Evolutionary conservation across 345 rosid species (phyloP), one percentile per base, ranked within the genome.

Genomic region (Lumnitzera littorea): DNA sequence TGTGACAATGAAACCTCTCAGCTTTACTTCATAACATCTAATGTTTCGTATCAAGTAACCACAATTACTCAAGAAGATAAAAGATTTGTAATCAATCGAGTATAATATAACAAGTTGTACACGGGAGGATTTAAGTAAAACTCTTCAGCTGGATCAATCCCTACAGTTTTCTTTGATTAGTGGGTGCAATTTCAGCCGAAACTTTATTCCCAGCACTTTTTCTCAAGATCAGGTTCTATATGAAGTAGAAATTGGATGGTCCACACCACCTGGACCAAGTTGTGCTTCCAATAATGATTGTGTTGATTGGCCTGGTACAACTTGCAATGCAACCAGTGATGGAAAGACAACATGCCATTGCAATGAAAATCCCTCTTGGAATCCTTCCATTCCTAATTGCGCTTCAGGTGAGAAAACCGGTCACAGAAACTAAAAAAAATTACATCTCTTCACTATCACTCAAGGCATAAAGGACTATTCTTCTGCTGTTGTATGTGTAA

Each of bases 271-370:
- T n/a, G 72, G 60, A 69, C 73, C 77, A 15, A 17, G 47, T 9
- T 73, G 73, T 48, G 43, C 3, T 23, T 55, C 66, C 3, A 46
- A 55, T 4, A n/a, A 25, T 4, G 70, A 73, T 43, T 73, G 77
- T 41, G 31, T 16, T 3, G 72, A 73, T 60, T 61, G 72, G 72
- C 61, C 69, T 2, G 2, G 24, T 48, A 58, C 77, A 23, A 29
- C 47, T 15, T 73, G 77, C 61, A 64, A 15, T 11, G 29, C 12
- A 5, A 36, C 62, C 15, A 43, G 17, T 29, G 25, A 51, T 48
- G 69, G 70, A 14, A 46, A 3, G 20, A 43, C 12, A 13, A 56
- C 56, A n/a, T 67, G 72, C 60, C 51, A 54, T n/a, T 73, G 76
- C 53, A 25, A 17, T 43, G 12, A 13, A 15, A 65, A 54, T 46